Evolutionary conservation across 2,329 filamentous ascomycete genomes (phyloP), one percentile per base, ranked within the genome.

Genomic region (Penicillium sp.): DNA sequence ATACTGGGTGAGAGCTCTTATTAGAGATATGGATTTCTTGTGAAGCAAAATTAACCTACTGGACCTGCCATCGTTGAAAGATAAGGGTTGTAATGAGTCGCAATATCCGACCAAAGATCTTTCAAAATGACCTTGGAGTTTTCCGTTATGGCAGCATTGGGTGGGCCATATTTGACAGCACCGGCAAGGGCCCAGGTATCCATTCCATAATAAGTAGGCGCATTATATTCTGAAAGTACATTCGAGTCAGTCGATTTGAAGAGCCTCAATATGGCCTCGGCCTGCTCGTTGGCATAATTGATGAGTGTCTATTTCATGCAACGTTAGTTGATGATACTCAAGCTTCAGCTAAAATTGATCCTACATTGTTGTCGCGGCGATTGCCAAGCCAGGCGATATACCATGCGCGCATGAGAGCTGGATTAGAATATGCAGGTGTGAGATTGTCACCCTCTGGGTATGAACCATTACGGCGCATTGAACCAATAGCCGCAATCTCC

Each of bases 171-270:
- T 19, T 70, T 71, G 13, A 75, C 70, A 42, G 70, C 73, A 5
- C 71, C 71, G 0, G 67, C 73, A 4, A 79, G 66, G 0, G 73
- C 75, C 69, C 71, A 77, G 29, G 71, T 59, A 52, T 77, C 74
- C 58, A 76, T 72, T 31, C 75, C 75, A 40, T 76, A 77, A 60
- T 77, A 77, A 2, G 71, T 76, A 2, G 75, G 73, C 3, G 71
- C 68, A 31, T 76, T 76, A 58, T 76, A 77, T 55, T 77, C 75
- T 14, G 66, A 69, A 1, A 76, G 59, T 67, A 61, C 68, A 45
- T 73, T 64, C 1, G 67, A 66, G 8, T 69, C 70, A 16, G 66
- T 65, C 4, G 55, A 61, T 39, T 63, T 61, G 39, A 68, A 68
- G 0, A 68, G 55, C 14, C 58, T 40, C 16, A 66, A 37, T 24